Conservation (phyloP, 148 eudicot genomes). For the Rhododendron ferrugineum region DNA sequence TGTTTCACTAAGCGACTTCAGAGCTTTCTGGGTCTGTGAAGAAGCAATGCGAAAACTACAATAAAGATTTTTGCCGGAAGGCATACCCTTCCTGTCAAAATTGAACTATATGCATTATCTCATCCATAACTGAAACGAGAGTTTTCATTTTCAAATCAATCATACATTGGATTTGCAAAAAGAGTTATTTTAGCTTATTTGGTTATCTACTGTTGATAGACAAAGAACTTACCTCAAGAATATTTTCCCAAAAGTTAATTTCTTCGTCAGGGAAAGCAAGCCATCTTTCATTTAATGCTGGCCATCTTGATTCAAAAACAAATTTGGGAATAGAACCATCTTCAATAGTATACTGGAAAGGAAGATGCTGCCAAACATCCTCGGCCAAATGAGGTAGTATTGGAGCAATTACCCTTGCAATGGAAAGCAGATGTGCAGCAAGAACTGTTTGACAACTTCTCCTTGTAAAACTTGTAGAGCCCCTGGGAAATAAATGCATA, state of each 20-base stretch:
- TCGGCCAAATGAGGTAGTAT: slow-evolving; percentile 96
- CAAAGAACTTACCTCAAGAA: slow-evolving; percentile 68
- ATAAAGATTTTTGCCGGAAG: not conserved
- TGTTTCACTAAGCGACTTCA: not conserved
- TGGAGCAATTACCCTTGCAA: slow-evolving; percentile 73
- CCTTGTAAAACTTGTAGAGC: slow-evolving; percentile 66
- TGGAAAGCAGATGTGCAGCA: slow-evolving; percentile 76
- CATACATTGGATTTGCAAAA: not conserved
- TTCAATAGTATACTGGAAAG: slow-evolving; percentile 54
- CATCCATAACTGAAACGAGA: not conserved
- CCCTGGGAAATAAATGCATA: slow-evolving; percentile 38
- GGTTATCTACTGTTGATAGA: not conserved
- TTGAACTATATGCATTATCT: not conserved
- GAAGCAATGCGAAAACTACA: not conserved
- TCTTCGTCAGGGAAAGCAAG: slow-evolving; percentile 71
- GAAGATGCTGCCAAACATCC: slow-evolving; percentile 95
- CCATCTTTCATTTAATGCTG: slow-evolving; percentile 54
- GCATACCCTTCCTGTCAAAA: not conserved
- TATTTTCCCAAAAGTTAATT: slow-evolving; percentile 61
- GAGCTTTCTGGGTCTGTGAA: not conserved
- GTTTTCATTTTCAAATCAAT: not conserved
- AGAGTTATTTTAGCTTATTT: not conserved
- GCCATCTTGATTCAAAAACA: slow-evolving; percentile 94
- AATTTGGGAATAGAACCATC: slow-evolving; percentile 58
- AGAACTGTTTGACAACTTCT: slow-evolving; percentile 96